Base-by-base conservation (phyloP, 1,284 basidiomycete genomes). In the Ceratobasidium theobromae region DNA sequence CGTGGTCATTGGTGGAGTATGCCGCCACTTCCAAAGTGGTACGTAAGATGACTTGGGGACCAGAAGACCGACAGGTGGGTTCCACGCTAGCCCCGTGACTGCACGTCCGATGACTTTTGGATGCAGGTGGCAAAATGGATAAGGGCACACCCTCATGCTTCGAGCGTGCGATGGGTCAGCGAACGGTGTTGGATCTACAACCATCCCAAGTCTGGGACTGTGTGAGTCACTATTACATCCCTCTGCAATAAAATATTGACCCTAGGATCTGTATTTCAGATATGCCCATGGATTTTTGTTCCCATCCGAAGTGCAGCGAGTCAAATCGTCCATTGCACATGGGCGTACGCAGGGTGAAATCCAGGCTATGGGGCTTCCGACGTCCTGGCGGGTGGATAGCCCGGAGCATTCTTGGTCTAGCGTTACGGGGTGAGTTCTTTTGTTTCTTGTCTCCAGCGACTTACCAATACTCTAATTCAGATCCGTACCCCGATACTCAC, bases 131-230 rank as follows among this genome's bases (percentile, higher is more conserved):
- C 93, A 2, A 89, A 87, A 71, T 98, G 96, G 96, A 93, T 98
- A 84, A 82, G 84, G 32, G 74, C 87, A 66, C 95, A 98, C 77
- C 95, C 95, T 0, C 84, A 87, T 51, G 84, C 87, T 11, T 78
- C 83, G 40, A 82, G 87, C 70, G 86, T 99, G 40, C 84, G 92
- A 60, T 98, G 94, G 94, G 83, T 84, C 27, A 89, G 91, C 71
- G 95, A 99, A 75, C 85, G 87, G 28, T 98, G 95, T 76, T 97
- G 93, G 92, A 93, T 99, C 71, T 98, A 99, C 77, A 95, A 99
- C 75, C 95, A 98, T 77, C 96, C 96, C 0, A 89, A 93, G 55
- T 86, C 90, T 1, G 88, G 89, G 53, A 97, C 95, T 21, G 91
- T 94, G 85, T 93, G 79, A 74, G 89, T 79, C 57, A 6, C 23